Evolutionary conservation across 305 asterid genomes (phyloP).

Genomic region (Solanum hybrid): DNA sequence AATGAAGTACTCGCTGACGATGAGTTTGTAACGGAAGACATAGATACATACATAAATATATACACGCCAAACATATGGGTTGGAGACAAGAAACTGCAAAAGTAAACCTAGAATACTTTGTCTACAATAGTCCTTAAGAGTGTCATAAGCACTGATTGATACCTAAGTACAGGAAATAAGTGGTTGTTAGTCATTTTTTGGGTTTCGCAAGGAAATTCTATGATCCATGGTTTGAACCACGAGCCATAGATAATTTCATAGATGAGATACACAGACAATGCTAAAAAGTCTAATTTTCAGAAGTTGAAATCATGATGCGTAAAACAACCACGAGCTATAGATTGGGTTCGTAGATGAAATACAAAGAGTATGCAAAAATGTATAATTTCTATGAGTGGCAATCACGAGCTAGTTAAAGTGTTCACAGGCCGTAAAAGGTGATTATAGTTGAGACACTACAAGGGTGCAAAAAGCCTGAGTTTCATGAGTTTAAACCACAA

Average conservation of each 20-base stretch:
- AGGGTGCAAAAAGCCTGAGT: background rate
- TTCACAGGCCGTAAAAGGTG: background rate
- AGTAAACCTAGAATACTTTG: background rate
- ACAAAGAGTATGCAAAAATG: background rate
- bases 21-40: background rate
- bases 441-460: background rate
- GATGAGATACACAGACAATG: background rate
- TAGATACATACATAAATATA: background rate
- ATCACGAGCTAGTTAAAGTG: background rate
- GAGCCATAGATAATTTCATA: background rate
- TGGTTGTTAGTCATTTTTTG: background rate
- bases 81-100: background rate
- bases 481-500: background rate
- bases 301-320: background rate
- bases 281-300: background rate
- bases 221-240: background rate
- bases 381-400: background rate
- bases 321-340: background rate
- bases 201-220: background rate
- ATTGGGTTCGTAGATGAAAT: background rate
- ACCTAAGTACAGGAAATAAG: background rate
- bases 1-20: background rate
- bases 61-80: background rate
- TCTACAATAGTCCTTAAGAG: background rate
- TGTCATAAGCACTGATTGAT: background rate